These are phyloP conservation scores for Lentinula boryana DNA, from an alignment of 768 basidiomycete species.

Conservation along the genomic window DNA sequence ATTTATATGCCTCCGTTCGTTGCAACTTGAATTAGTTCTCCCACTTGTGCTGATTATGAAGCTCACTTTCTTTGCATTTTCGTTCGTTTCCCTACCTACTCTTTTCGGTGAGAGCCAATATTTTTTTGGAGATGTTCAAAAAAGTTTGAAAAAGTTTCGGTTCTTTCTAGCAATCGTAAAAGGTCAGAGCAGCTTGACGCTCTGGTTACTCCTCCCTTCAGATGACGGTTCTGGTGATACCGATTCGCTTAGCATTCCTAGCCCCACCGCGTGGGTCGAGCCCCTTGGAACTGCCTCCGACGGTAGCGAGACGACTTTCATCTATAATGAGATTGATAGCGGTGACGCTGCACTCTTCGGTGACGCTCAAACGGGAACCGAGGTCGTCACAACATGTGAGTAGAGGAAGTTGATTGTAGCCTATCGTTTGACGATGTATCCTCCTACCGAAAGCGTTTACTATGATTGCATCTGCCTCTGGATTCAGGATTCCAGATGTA, in stretches of 20 bases:
- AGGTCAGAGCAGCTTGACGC: neutral
- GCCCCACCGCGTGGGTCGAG: neutral
- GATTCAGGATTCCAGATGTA: neutral
- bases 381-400: neutral
- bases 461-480: constrained; percentile 1
- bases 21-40: neutral
- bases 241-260: neutral
- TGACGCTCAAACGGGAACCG: neutral
- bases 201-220: neutral
- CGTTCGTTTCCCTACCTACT: neutral
- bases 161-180: neutral
- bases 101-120: neutral
- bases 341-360: neutral
- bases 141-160: neutral
- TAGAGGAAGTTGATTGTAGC: neutral
- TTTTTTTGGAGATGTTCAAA: neutral
- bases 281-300: neutral
- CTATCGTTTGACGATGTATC: neutral
- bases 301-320: neutral
- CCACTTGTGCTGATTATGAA: neutral
- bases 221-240: neutral
- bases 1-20: neutral
- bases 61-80: neutral
- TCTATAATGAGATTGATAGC: neutral
- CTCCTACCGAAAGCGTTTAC: neutral